These are phyloP conservation scores for Petunia secreta DNA, from an alignment of 257 asterid genomes.

Conservation along the genomic window DNA sequence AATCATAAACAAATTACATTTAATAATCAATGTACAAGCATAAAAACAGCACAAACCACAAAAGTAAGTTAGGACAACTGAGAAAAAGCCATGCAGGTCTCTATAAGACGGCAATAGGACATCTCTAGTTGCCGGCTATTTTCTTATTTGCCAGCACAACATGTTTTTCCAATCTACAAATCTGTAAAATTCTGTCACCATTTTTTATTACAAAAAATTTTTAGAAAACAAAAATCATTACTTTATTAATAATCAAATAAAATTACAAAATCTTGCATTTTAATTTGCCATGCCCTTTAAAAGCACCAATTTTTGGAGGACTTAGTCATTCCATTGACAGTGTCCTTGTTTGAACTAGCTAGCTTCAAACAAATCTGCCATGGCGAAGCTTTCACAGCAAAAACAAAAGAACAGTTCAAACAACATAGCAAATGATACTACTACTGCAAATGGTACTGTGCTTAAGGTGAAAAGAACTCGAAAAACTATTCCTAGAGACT, in stretches of 20 bases:
- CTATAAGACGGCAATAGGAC: slow-evolving; percentile 50
- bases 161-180: slow-evolving; percentile 21
- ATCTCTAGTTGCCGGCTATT: slow-evolving; percentile 56
- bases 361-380: slow-evolving; percentile 24
- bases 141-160: slow-evolving; percentile 52
- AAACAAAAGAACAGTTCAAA: slow-evolving; percentile 37
- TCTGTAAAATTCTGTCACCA: background rate
- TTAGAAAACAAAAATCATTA: background rate
- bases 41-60: slow-evolving; percentile 15
- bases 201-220: background rate
- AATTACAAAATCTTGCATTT: background rate
- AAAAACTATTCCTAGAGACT: slow-evolving; percentile 82
- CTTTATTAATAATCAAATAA: background rate
- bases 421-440: background rate
- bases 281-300: slow-evolving; percentile 43
- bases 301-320: slow-evolving; percentile 54
- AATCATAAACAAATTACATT: background rate
- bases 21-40: background rate
- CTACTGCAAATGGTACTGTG: slow-evolving; percentile 25
- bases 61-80: slow-evolving; percentile 47
- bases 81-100: slow-evolving; percentile 36
- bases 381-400: slow-evolving; percentile 67
- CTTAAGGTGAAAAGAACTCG: slow-evolving; percentile 65
- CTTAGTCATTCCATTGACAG: slow-evolving; percentile 47
- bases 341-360: slow-evolving; percentile 26